phyloP scores from a whole-genome alignment of 2,329 filamentous ascomycete genomes.

The Alternaria postmessia region DNA sequence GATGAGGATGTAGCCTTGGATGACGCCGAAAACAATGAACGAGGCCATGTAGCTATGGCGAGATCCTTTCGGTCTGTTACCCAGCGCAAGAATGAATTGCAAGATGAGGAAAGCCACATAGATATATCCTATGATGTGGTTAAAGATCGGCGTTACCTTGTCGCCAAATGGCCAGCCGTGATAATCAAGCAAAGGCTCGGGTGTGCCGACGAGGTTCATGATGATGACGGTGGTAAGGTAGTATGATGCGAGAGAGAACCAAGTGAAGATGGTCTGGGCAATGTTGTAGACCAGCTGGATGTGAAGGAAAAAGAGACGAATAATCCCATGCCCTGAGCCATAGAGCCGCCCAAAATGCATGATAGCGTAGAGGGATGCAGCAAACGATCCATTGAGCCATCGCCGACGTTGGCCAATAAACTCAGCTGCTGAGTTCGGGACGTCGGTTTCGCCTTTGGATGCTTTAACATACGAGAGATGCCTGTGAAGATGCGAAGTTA shows the following conservation, averaged over 20 bases:
- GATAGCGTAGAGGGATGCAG: conserved; percentile 92
- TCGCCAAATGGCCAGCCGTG: conserved; percentile 89
- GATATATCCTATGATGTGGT: conserved; percentile 87
- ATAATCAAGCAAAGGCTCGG: conserved; percentile 39
- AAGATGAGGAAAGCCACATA: conserved; percentile 91
- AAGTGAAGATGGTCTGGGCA: conserved; percentile 85
- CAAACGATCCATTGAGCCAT: conserved; percentile 99
- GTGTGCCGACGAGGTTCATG: conserved; percentile 87
- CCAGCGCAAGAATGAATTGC: conserved; percentile 95
- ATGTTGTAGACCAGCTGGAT: conserved; percentile 96
- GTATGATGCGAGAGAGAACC: conserved; percentile 83
- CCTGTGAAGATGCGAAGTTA: neutral
- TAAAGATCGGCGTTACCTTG: conserved; percentile 85
- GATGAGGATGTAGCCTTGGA: conserved; percentile 90
- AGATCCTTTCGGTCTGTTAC: conserved; percentile 95
- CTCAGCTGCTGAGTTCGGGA: conserved; percentile 93
- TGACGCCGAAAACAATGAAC: conserved; percentile 83
- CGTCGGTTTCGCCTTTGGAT: conserved; percentile 98
- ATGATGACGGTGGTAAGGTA: conserved; percentile 98
- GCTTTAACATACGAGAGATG: conserved; percentile 82
- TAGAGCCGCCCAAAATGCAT: conserved; percentile 99
- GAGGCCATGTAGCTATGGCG: conserved; percentile 91
- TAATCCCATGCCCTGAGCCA: conserved; percentile 94
- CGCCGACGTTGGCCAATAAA: conserved; percentile 98
- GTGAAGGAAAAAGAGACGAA: conserved; percentile 99